Base-by-base conservation (phyloP, 1,284 basidiomycete genomes). In the Heterobasidion annosum region DNA sequence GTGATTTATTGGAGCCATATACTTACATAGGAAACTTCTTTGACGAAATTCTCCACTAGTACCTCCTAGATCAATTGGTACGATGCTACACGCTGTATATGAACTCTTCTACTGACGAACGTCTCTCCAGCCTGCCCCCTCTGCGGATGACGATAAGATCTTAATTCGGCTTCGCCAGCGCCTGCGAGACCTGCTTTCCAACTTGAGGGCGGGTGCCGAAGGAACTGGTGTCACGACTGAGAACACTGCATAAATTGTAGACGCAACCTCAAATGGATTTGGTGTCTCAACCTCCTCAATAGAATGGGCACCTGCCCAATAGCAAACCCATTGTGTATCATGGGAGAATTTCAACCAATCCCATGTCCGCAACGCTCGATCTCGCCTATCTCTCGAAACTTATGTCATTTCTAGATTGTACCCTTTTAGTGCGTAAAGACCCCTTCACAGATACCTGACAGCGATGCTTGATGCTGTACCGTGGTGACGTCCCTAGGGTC, bases 1-100 rank as follows among this genome's bases (percentile, higher is more conserved):
- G 73, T 73, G 49, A 42, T 61, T 51, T 8, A 32, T n/a, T 9
- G 43, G 3, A 18, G 15, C 8, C 32, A 5, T 54, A 45, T 34
- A 10, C 37, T 2, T 19, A 16, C 18, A 47, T 46, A 6, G n/a
- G 8, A 12, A 9, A n/a, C 25, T 19, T 52, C 16, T 34, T 15
- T 25, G 43, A 44, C 18, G 19, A 50, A 37, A 52, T 8, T 37
- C 33, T 34, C 4, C 3, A 8, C 16, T 25, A 73, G 72, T 74
- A 72, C 54, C 65, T 74, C 15, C 60, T 74, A 32, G 72, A 74
- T 53, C 72, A 74, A 59, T 61, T 74, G 43, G 71, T 73, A 52
- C 48, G 63, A 61, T 25, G 25, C 25, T 25, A 5, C 25, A 25
- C 25, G 3, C 25, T 25, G 25, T 25, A 25, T 25, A 25, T 25